Conservation (phyloP, 495 filamentous ascomycete genomes). For the Letharia columbiana region DNA sequence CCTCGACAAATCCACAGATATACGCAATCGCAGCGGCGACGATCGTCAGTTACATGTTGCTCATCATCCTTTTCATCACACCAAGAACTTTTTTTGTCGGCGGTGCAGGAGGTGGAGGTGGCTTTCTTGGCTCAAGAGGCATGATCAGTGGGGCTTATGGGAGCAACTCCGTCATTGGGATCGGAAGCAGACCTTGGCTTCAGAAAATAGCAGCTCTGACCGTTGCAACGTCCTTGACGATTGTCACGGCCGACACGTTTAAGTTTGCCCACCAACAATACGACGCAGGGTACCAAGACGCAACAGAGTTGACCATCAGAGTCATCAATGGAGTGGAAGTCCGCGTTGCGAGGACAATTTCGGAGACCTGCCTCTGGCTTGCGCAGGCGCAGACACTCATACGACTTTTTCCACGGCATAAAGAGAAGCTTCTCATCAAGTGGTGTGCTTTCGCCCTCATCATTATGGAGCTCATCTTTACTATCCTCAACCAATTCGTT, state of each 20-base stretch:
- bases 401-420: constrained; percentile 87
- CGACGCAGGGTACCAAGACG: constrained; percentile 60
- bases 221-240: constrained; percentile 85
- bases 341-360: constrained; percentile 80
- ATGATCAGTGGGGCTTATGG: constrained; percentile 72
- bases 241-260: constrained; percentile 87
- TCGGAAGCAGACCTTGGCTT: constrained; percentile 90
- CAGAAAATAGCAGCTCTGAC: constrained; percentile 89
- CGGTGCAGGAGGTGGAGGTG: constrained; percentile 54
- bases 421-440: constrained; percentile 97
- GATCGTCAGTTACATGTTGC: constrained; percentile 83
- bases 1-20: constrained; percentile 79
- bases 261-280: constrained; percentile 74
- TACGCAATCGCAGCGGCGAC: constrained; percentile 89
- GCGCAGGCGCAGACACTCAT: constrained; percentile 96
- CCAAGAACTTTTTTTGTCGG: constrained; percentile 81
- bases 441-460: constrained; percentile 95
- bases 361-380: constrained; percentile 91
- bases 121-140: constrained; percentile 71
- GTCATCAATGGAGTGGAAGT: constrained; percentile 79
- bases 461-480: constrained; percentile 79
- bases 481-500: constrained; percentile 78
- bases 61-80: constrained; percentile 90
- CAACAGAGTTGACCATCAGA: constrained; percentile 55
- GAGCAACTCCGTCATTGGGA: constrained; percentile 63